A percentile compares a stretch with the other conserved stretches of the same genome.
phyloP scores from a whole-genome alignment of 2,329 filamentous ascomycete genomes.

The Fusarium begoniae region DNA sequence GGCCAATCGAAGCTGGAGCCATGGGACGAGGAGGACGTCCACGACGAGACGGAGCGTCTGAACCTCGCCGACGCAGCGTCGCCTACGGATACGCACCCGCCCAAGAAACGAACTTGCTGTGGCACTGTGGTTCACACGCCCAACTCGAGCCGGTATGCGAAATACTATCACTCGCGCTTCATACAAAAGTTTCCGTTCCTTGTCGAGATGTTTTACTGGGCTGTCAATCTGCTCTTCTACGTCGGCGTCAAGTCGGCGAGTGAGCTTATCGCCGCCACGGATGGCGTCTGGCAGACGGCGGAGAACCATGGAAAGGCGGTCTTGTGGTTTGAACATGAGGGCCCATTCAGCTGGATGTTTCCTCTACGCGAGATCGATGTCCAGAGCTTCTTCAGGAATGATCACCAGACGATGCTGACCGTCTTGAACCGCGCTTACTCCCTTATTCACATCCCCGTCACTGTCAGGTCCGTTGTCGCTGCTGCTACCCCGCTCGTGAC shows the following conservation, averaged over 20 bases:
- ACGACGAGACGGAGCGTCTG: slow-evolving; percentile 30
- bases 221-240: slow-evolving; percentile 72
- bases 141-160: slow-evolving; percentile 68
- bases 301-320: slow-evolving; percentile 64
- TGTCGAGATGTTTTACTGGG: slow-evolving; percentile 80
- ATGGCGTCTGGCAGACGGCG: slow-evolving; percentile 63
- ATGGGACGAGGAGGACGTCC: slow-evolving; percentile 36
- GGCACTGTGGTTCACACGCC: slow-evolving; percentile 62
- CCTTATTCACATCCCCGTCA: slow-evolving; percentile 68
- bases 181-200: slow-evolving; percentile 74
- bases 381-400: slow-evolving; percentile 65
- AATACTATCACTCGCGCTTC: slow-evolving; percentile 68
- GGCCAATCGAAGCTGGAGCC: slow-evolving; percentile 36
- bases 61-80: slow-evolving; percentile 10
- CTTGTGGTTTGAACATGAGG: slow-evolving; percentile 63
- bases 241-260: slow-evolving; percentile 40
- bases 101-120: slow-evolving; percentile 61
- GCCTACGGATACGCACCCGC: slow-evolving; percentile 46
- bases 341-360: slow-evolving; percentile 60
- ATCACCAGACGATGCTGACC: slow-evolving; percentile 61
- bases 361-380: slow-evolving; percentile 61
- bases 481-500: background rate
- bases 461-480: background rate
- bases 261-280: slow-evolving; percentile 48
- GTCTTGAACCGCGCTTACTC: slow-evolving; percentile 68